These are phyloP conservation scores for Amoeboaphelidium protococcarum DNA, from an alignment of 371 early-diverging fungal species.

Conservation along the genomic window DNA sequence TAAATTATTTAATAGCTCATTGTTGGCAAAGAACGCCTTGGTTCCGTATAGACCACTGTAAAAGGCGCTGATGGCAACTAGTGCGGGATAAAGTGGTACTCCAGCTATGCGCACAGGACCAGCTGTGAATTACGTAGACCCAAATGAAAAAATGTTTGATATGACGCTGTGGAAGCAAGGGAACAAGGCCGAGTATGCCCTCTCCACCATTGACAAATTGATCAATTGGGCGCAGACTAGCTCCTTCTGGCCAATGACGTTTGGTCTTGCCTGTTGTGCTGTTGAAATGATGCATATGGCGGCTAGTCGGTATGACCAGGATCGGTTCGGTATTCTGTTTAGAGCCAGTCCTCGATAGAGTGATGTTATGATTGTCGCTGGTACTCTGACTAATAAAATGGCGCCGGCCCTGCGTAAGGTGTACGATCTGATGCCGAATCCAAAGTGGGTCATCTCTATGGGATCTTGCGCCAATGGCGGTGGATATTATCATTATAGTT, in stretches of 20 bases:
- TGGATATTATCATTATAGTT: conserved; percentile 95
- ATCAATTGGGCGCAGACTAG: conserved; percentile 74
- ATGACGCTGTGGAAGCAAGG: not conserved
- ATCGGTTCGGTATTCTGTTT: conserved; percentile 88
- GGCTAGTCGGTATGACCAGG: conserved; percentile 88
- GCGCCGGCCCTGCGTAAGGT: conserved; percentile 89
- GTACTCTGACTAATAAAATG: conserved; percentile 91
- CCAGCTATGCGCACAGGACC: no score
- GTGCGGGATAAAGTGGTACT: no score
- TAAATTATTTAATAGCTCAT: no score
- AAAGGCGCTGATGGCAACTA: no score
- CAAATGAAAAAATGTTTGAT: not conserved
- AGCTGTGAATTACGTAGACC: not conserved
- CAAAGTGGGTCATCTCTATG: conserved; percentile 57
- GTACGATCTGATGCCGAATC: conserved; percentile 29
- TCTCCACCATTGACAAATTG: conserved; percentile 49
- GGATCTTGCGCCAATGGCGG: conserved; percentile 95
- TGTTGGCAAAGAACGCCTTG: no score
- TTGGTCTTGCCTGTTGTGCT: conserved; percentile 94
- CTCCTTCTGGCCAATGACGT: conserved; percentile 55
- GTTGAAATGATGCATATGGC: conserved; percentile 90
- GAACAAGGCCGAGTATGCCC: not conserved
- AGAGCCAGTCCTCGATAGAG: conserved; percentile 92
- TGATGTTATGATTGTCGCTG: conserved; percentile 96
- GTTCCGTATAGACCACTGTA: no score